Conservation (phyloP, 805 yeast species). For the Wickerhamomyces strasburgensis region DNA sequence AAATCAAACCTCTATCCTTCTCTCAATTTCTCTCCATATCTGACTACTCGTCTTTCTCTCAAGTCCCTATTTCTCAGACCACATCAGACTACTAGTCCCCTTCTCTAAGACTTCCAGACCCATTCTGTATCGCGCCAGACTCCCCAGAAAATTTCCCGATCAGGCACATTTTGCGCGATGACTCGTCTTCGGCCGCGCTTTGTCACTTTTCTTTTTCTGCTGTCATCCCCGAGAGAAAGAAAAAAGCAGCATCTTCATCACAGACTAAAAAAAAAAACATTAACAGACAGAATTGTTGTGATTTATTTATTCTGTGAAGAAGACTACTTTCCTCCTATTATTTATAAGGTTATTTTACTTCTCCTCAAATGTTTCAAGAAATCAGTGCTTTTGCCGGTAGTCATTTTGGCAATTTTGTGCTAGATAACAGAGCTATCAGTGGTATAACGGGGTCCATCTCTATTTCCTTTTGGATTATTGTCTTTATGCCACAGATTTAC, state of each 20-base stretch:
- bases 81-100: no score
- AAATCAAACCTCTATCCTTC: no score
- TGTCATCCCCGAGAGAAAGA: not conserved
- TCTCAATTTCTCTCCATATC: no score
- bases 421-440: constrained; percentile 24
- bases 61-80: no score
- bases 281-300: not conserved
- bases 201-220: not conserved
- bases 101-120: no score
- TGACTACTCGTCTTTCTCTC: no score
- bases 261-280: not conserved
- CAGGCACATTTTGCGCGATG: not conserved
- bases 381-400: constrained; percentile 1
- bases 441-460: constrained; percentile 62
- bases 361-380: constrained; percentile 1
- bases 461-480: constrained; percentile 96
- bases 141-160: not conserved
- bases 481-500: constrained; percentile 93
- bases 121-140: no score
- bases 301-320: not conserved
- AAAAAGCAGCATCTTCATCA: no score
- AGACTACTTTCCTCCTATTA: not conserved
- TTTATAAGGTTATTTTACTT: no score
- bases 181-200: not conserved
- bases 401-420: constrained; percentile 16